Conservation (phyloP, 257 asterid species). For the Pogostemon cablin region DNA sequence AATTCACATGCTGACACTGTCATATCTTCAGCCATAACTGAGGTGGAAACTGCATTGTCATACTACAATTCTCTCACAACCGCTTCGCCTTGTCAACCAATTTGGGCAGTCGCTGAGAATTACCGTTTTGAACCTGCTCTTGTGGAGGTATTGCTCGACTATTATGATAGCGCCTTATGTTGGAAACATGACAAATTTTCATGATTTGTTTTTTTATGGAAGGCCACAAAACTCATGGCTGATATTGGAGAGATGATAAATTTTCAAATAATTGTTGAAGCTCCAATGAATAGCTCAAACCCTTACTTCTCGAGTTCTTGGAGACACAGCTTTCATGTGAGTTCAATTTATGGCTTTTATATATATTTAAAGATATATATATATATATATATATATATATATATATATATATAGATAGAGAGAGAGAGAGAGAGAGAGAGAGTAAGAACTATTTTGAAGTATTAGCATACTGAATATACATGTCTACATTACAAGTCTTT, state of each 20-base stretch:
- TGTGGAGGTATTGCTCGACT: slow-evolving; percentile 47
- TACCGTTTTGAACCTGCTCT: slow-evolving; percentile 73
- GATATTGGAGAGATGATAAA: slow-evolving; percentile 64
- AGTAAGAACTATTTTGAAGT: neutral
- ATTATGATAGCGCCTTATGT: neutral
- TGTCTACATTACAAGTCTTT: no score
- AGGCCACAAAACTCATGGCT: slow-evolving; percentile 58
- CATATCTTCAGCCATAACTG: slow-evolving; percentile 45
- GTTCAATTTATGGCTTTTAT: slow-evolving; percentile 19
- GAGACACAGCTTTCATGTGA: slow-evolving; percentile 66
- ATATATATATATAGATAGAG: no score
- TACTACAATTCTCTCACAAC: slow-evolving; percentile 50
- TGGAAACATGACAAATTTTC: neutral
- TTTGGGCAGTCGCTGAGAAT: slow-evolving; percentile 83
- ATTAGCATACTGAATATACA: neutral
- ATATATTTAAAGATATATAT: no score
- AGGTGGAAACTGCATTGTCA: slow-evolving; percentile 57
- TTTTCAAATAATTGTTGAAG: slow-evolving; percentile 63
- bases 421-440: no score
- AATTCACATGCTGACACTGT: neutral
- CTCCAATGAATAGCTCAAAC: slow-evolving; percentile 65
- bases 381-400: no score
- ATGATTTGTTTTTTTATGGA: slow-evolving; percentile 5
- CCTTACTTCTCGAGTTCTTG: slow-evolving; percentile 71
- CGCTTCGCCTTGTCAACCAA: slow-evolving; percentile 44